Evolutionary conservation across 129 eudicot species (phyloP).

Genomic region (Daucus carota): DNA sequence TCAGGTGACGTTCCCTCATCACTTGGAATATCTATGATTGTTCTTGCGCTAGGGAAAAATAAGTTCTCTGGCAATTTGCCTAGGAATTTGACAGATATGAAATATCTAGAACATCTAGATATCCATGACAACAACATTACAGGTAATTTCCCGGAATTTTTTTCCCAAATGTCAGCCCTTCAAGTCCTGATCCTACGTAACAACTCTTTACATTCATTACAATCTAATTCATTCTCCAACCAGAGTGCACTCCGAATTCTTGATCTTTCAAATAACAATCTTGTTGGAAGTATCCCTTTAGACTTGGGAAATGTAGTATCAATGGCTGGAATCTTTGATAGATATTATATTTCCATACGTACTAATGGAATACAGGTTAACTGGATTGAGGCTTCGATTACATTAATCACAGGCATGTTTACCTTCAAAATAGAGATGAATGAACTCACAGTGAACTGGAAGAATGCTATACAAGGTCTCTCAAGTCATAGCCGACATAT

Average conservation of each 20-base stretch:
- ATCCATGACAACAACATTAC: slow-evolving; percentile 44
- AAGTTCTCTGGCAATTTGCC: slow-evolving; percentile 44
- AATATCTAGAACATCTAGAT: slow-evolving; percentile 46
- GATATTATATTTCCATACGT: too few species aligned
- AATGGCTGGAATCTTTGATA: too few species aligned
- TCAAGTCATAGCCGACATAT: slow-evolving; percentile 27
- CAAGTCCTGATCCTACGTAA: slow-evolving; percentile 38
- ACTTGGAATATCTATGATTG: slow-evolving; percentile 22
- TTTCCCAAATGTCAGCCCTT: slow-evolving; percentile 27
- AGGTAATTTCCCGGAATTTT: slow-evolving; percentile 27
- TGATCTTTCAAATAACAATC: slow-evolving; percentile 41
- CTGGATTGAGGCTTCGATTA: neutral
- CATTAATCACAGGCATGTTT: slow-evolving; percentile 13
- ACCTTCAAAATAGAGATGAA: slow-evolving; percentile 28
- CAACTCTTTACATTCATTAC: slow-evolving; percentile 31
- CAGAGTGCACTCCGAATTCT: slow-evolving; percentile 39
- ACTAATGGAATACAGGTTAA: too few species aligned
- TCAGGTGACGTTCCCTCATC: slow-evolving; percentile 39
- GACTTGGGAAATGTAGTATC: slow-evolving; percentile 29
- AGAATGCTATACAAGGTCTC: slow-evolving; percentile 38
- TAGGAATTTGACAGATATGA: slow-evolving; percentile 28
- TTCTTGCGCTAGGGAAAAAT: slow-evolving; percentile 43
- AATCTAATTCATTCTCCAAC: slow-evolving; percentile 20
- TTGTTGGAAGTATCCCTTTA: slow-evolving; percentile 31
- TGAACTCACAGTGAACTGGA: slow-evolving; percentile 49